Evolutionary conservation across 768 basidiomycete genomes (phyloP), one percentile per base, ranked within the genome.

Genomic region (Leccinum subtestaceum): DNA sequence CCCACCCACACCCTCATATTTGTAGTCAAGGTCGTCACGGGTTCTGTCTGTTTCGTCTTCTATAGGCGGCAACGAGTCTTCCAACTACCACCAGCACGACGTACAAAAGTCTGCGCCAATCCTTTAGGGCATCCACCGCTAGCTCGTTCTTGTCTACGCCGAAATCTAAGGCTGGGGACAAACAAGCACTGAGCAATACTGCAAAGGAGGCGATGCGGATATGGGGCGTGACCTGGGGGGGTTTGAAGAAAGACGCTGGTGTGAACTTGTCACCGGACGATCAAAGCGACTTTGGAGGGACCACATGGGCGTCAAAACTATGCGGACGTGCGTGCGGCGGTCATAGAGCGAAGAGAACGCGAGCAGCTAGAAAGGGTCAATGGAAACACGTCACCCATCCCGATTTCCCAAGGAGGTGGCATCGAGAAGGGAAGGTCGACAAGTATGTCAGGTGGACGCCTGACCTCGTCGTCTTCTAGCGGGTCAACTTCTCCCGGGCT

Each of bases 141-240:
- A 63, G 81, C n/a, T 75, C 87, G 17, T 89, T 97, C 76, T 81
- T 96, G 50, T 84, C 89, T 15, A 86, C 88, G 23, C 80, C 92
- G 54, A 90, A 89, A 69, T 85, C 91, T 6, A 88, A 87, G 45
- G 84, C 87, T 1, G 76, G 75, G 23, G 95, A 95, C 72, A 95
- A 93, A 69, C 89, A 95, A 71, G 90, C 91, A 7, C 76, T 95
- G 47, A 87, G 86, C 62, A 88, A 90, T 65, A 85, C 89, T 0
- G 91, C 94, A 12, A 90, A 88, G 70, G 95, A 97, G 68, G 82
- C 90, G 9, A 88, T 97, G 80, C 86, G 88, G 59, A 96, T 95
- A 70, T 96, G 93, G 93, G 87, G 93, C 23, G 87, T 86, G 59
- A 34, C 13, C 51, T 95, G 9, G 29, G 29, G 92, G 88, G 77